Percentiles rank a stretch among this genome's conserved stretches.
Conservation (phyloP, 2,329 filamentous ascomycete genomes). For the Cryphonectria nitschkei region DNA sequence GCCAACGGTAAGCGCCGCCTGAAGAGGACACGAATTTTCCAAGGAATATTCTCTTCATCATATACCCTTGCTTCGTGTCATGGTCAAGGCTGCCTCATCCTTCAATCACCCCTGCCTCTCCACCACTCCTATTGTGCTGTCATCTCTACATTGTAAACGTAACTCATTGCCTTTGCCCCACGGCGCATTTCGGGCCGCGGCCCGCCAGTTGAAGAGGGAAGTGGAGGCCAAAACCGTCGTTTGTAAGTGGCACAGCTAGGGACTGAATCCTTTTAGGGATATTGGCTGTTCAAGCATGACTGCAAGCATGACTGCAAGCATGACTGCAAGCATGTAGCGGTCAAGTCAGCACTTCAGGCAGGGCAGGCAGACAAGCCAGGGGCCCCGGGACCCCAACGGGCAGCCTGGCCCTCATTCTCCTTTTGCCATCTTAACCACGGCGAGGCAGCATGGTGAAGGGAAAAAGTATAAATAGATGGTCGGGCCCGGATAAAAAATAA, state of each 20-base stretch:
- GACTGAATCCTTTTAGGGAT: conserved; percentile 2
- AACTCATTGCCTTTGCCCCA: too few species aligned
- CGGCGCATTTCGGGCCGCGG: neutral
- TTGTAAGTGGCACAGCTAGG: conserved; percentile 1
- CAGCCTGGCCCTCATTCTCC: neutral
- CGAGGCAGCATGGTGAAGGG: too few species aligned
- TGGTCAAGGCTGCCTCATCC: neutral
- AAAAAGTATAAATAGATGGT: neutral
- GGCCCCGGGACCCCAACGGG: neutral
- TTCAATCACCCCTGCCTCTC: neutral
- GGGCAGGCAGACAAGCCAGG: conserved; percentile 15
- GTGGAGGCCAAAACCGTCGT: neutral
- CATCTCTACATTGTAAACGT: neutral
- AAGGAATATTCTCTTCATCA: neutral
- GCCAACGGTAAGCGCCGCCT: too few species aligned
- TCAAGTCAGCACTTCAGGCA: neutral
- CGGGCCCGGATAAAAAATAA: neutral
- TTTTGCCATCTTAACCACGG: neutral
- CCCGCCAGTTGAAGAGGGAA: neutral
- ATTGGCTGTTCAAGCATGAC: neutral
- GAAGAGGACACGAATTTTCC: neutral
- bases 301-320: neutral
- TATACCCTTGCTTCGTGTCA: neutral
- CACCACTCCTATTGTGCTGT: neutral
- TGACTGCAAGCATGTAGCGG: neutral